Base-by-base conservation (phyloP, 139 green algal genomes). In the Dunaliella sp. region DNA sequence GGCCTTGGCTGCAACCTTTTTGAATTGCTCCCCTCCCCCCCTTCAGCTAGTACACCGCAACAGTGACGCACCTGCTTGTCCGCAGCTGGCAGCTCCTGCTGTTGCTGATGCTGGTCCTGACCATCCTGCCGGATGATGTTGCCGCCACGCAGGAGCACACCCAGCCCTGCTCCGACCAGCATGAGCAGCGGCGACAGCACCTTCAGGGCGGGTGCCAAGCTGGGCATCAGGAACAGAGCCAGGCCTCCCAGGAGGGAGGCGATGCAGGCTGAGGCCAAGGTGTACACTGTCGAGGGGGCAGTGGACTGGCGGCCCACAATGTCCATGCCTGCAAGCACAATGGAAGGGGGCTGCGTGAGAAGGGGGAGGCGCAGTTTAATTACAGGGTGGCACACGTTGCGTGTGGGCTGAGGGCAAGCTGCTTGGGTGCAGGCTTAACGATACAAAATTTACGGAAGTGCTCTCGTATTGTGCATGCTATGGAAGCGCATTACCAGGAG, bases 311-410 rank as follows among this genome's bases (percentile, higher is more conserved):
- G 84, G 7, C 93, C 91, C 28, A 95, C 88, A 32, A 86, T 36
- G 77, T 91, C 91, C 93, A 95, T 95, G 25, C 83, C 93, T 94
- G 89, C 79, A 77, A n/a, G n/a, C n/a, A n/a, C n/a, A n/a, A n/a
- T n/a, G n/a, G n/a, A n/a, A n/a, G n/a, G n/a, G n/a, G n/a, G n/a
- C n/a, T n/a, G n/a, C n/a, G n/a, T n/a, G n/a, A n/a, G n/a, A n/a
- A n/a, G n/a, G n/a, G n/a, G n/a, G n/a, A n/a, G n/a, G n/a, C n/a
- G n/a, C n/a, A n/a, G n/a, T n/a, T n/a, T n/a, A n/a, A n/a, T n/a
- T n/a, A n/a, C n/a, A n/a, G n/a, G n/a, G n/a, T n/a, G n/a, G n/a
- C n/a, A n/a, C n/a, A n/a, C n/a, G n/a, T n/a, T n/a, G n/a, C n/a
- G n/a, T n/a, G n/a, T n/a, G n/a, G n/a, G n/a, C n/a, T n/a, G n/a